These are phyloP conservation scores for Aspergillus vadensis DNA, from an alignment of 2,329 filamentous ascomycete genomes.

Conservation along the genomic window DNA sequence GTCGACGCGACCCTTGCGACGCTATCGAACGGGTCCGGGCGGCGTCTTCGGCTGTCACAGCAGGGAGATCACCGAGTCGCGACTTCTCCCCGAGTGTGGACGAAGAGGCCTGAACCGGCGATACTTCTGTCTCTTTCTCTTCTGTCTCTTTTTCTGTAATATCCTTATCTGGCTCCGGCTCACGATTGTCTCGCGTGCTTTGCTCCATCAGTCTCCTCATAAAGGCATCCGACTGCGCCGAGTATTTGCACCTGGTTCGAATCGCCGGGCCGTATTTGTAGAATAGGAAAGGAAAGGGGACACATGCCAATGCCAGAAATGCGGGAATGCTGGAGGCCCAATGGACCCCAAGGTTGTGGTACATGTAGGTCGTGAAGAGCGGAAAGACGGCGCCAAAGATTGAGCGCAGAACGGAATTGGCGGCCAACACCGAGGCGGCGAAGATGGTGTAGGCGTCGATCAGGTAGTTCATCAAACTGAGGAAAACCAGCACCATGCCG, in stretches of 20 bases:
- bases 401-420: not conserved
- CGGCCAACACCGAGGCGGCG: not conserved
- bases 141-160: conserved; percentile 16
- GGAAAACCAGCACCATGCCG: not conserved
- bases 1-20: conserved; percentile 12
- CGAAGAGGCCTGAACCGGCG: conserved; percentile 16
- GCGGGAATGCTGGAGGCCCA: conserved; percentile 52
- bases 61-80: not conserved
- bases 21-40: conserved; percentile 26
- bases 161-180: conserved; percentile 8
- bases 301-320: conserved; percentile 48
- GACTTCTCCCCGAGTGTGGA: not conserved
- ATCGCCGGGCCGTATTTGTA: conserved; percentile 46
- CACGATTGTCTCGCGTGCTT: conserved; percentile 10
- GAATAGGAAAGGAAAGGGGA: conserved; percentile 49
- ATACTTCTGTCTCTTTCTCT: conserved; percentile 18
- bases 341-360: conserved; percentile 49
- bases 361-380: conserved; percentile 51
- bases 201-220: conserved; percentile 39
- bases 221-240: conserved; percentile 39
- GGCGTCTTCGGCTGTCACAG: conserved; percentile 15
- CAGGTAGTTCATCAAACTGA: not conserved
- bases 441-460: conserved; percentile 2
- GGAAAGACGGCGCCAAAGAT: conserved; percentile 26
- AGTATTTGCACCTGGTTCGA: conserved; percentile 45